phyloP scores from a whole-genome alignment of 805 yeast genomes.

The Ogataea polymorpha region DNA sequence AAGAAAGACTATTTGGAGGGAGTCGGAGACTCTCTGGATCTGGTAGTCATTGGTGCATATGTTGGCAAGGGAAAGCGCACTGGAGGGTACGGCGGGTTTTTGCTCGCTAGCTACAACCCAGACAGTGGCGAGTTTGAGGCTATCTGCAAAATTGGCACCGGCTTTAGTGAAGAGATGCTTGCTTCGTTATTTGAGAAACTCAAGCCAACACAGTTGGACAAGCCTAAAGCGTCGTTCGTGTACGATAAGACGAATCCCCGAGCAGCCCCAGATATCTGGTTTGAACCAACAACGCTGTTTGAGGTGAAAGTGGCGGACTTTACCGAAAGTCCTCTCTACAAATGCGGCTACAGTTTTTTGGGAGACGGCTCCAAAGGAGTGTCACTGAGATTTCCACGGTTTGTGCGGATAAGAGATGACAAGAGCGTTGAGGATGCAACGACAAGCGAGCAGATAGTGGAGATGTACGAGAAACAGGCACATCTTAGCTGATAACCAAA shows the following conservation, averaged over 20 bases:
- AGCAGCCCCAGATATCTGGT: conserved; percentile 91
- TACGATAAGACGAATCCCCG: conserved; percentile 58
- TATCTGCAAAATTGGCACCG: conserved; percentile 96
- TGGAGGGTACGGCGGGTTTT: conserved; percentile 91
- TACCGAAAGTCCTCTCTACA: conserved; percentile 83
- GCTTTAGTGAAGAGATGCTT: conserved; percentile 84
- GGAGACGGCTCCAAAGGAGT: conserved; percentile 65
- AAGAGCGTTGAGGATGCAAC: conserved; percentile 86
- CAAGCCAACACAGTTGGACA: conserved; percentile 60
- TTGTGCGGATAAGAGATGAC: conserved; percentile 79
- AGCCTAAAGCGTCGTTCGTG: conserved; percentile 65
- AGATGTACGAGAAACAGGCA: conserved; percentile 73
- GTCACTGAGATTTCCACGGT: conserved; percentile 85
- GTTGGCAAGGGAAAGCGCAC: conserved; percentile 93
- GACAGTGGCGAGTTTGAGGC: conserved; percentile 94
- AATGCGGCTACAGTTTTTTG: conserved; percentile 69
- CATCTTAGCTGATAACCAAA: background rate
- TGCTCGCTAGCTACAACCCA: conserved; percentile 84
- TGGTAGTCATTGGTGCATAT: conserved; percentile 92
- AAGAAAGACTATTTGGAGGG: conserved; percentile 95
- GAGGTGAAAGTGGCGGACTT: conserved; percentile 92
- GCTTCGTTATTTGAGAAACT: conserved; percentile 56
- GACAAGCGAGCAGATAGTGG: conserved; percentile 76
- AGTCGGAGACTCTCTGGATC: conserved; percentile 91
- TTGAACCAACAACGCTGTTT: conserved; percentile 79